Evolutionary conservation across 805 yeast genomes (phyloP).

Genomic region (Yarrowia deformans): DNA sequence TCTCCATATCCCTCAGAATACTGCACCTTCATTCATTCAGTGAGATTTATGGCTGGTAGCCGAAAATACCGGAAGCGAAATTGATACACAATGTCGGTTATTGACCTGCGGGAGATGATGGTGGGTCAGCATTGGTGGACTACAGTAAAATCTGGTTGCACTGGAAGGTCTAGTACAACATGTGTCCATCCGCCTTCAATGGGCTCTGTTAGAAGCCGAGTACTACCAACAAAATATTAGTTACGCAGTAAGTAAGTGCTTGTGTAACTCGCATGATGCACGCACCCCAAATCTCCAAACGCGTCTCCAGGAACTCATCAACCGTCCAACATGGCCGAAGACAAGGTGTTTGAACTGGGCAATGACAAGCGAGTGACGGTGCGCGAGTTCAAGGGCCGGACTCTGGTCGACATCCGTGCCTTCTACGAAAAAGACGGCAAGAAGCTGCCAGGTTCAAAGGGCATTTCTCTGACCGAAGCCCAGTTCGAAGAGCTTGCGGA

Average conservation of each 20-base stretch:
- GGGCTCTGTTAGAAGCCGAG: background rate
- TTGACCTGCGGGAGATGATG: background rate
- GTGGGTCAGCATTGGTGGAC: too few species aligned
- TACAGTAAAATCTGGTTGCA: too few species aligned
- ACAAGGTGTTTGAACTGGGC: constrained; percentile 53
- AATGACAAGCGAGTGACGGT: constrained; percentile 75
- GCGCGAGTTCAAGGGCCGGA: constrained; percentile 69
- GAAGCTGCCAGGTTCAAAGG: constrained; percentile 80
- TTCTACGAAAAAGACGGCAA: constrained; percentile 69
- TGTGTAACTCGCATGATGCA: background rate
- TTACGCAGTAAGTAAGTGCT: background rate
- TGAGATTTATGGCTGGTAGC: background rate
- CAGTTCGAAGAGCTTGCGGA: constrained; percentile 45
- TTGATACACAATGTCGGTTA: background rate
- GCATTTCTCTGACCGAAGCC: constrained; percentile 47
- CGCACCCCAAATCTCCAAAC: background rate
- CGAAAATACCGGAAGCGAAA: background rate
- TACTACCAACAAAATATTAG: background rate
- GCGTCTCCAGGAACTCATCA: background rate
- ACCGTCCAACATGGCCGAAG: constrained; percentile 21
- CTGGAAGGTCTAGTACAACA: too few species aligned
- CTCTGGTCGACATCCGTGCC: constrained; percentile 84
- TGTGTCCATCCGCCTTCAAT: too few species aligned
- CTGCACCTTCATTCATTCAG: background rate
- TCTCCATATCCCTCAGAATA: background rate